phyloP scores from a whole-genome alignment of 805 yeast genomes.

The Zygotorulaspora florentina region DNA sequence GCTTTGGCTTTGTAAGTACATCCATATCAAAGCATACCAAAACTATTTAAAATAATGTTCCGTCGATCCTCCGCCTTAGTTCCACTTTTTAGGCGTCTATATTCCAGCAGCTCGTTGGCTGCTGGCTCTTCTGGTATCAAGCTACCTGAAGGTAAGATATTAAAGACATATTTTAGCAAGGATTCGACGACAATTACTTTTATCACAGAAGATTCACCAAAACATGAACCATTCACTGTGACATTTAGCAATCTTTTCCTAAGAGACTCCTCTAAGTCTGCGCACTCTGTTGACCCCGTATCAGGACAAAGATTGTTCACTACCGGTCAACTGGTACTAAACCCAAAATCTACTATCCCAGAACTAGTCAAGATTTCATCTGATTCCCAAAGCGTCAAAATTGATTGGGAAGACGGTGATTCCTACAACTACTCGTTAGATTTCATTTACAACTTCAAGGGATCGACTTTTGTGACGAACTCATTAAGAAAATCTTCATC shows the following conservation, averaged over 20 bases:
- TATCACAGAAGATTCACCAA: slow-evolving; percentile 14
- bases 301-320: slow-evolving; percentile 62
- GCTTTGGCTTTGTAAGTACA: too few relatives aligned
- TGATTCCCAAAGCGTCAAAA: slow-evolving; percentile 35
- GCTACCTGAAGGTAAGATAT: slow-evolving; percentile 7
- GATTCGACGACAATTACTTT: slow-evolving; percentile 28
- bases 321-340: slow-evolving; percentile 45
- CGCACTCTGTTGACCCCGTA: slow-evolving; percentile 47
- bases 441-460: slow-evolving; percentile 46
- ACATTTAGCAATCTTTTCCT: slow-evolving; percentile 51
- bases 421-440: slow-evolving; percentile 39
- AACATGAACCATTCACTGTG: slow-evolving; percentile 26
- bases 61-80: neutral
- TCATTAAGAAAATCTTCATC: slow-evolving; percentile 29
- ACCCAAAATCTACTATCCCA: slow-evolving; percentile 36
- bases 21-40: too few relatives aligned
- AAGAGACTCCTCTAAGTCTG: slow-evolving; percentile 57
- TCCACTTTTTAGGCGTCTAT: neutral
- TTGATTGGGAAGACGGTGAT: slow-evolving; percentile 50
- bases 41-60: neutral
- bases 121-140: slow-evolving; percentile 6
- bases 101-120: neutral
- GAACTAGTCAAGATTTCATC: slow-evolving; percentile 33
- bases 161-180: slow-evolving; percentile 14
- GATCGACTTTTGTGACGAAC: slow-evolving; percentile 32